phyloP scores from a whole-genome alignment of 495 filamentous ascomycete genomes.

The Jackrogersella minutella region DNA sequence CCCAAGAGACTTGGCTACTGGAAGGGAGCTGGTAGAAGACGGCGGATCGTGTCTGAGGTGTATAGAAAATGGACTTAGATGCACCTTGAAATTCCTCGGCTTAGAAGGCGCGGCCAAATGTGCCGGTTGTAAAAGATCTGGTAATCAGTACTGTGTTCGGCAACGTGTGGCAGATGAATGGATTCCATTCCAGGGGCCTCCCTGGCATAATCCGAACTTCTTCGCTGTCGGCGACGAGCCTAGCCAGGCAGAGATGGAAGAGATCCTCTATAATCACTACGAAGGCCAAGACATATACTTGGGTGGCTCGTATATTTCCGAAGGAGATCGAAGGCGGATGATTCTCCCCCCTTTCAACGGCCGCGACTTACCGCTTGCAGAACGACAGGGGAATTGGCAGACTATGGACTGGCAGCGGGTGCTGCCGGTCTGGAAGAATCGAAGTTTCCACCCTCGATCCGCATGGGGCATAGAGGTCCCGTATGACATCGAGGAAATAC shows the following conservation, averaged over 20 bases:
- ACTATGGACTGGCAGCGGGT: constrained; percentile 15
- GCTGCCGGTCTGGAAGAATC: constrained; percentile 26
- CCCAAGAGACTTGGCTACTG: constrained; percentile 24
- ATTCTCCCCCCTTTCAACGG: constrained; percentile 37
- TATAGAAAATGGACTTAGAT: constrained; percentile 35
- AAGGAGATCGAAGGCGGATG: not conserved
- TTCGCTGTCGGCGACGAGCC: constrained; percentile 8
- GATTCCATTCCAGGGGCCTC: constrained; percentile 14
- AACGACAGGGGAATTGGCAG: constrained; percentile 18
- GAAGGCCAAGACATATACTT: constrained; percentile 8
- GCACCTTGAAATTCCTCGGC: constrained; percentile 36
- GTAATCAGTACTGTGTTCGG: constrained; percentile 22
- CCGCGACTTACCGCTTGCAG: not conserved
- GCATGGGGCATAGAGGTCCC: not conserved
- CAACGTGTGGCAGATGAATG: not conserved
- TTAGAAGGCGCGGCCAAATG: constrained; percentile 26
- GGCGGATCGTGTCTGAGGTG: constrained; percentile 34
- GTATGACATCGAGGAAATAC: not conserved
- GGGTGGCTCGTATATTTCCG: constrained; percentile 11
- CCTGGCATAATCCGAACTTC: constrained; percentile 41
- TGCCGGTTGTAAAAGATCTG: constrained; percentile 27
- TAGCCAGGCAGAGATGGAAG: constrained; percentile 8
- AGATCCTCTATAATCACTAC: constrained; percentile 23
- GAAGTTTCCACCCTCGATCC: constrained; percentile 5
- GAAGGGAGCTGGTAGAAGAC: constrained; percentile 21